Evolutionary conservation across 768 basidiomycete genomes (phyloP).

Genomic region (Hericium erinaceus): DNA sequence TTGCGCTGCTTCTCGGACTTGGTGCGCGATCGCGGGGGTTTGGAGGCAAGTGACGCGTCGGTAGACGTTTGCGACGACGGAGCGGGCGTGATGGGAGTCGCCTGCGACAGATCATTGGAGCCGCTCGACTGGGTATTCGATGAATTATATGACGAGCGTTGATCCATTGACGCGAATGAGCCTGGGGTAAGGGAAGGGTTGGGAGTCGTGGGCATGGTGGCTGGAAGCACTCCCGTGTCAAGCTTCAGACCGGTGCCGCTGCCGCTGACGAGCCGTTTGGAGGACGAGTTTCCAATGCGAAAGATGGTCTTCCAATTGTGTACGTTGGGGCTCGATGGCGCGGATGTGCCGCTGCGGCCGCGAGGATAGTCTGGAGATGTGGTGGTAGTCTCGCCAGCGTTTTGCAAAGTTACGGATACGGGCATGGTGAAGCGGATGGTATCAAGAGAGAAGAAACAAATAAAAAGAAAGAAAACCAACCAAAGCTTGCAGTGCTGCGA

Average conservation of each 20-base stretch:
- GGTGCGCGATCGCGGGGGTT: slow-evolving; percentile 13
- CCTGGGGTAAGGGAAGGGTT: slow-evolving; percentile 45
- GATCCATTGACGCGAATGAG: slow-evolving; percentile 44
- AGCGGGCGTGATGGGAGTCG: slow-evolving; percentile 10
- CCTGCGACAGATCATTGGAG: slow-evolving; percentile 31
- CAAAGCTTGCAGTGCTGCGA: background rate
- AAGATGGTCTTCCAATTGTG: slow-evolving; percentile 65
- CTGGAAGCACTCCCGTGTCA: slow-evolving; percentile 34
- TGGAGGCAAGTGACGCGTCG: slow-evolving; percentile 11
- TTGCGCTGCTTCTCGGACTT: slow-evolving; percentile 24
- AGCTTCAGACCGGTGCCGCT: slow-evolving; percentile 40
- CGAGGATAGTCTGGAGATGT: slow-evolving; percentile 14
- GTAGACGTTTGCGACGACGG: slow-evolving; percentile 15
- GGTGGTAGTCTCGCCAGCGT: slow-evolving; percentile 9
- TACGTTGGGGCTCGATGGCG: slow-evolving; percentile 14
- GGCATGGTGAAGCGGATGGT: background rate
- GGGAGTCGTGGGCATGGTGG: slow-evolving; percentile 31
- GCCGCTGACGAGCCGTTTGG: slow-evolving; percentile 40
- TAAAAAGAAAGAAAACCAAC: background rate
- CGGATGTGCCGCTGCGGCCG: slow-evolving; percentile 7
- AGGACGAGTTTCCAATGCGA: slow-evolving; percentile 54
- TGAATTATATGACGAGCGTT: slow-evolving; percentile 70
- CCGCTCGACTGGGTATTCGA: slow-evolving; percentile 71
- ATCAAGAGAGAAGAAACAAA: background rate
- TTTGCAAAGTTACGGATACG: slow-evolving; percentile 2